phyloP scores from a whole-genome alignment of 2,329 filamentous ascomycete species.

The Paramyrothecium sp. region DNA sequence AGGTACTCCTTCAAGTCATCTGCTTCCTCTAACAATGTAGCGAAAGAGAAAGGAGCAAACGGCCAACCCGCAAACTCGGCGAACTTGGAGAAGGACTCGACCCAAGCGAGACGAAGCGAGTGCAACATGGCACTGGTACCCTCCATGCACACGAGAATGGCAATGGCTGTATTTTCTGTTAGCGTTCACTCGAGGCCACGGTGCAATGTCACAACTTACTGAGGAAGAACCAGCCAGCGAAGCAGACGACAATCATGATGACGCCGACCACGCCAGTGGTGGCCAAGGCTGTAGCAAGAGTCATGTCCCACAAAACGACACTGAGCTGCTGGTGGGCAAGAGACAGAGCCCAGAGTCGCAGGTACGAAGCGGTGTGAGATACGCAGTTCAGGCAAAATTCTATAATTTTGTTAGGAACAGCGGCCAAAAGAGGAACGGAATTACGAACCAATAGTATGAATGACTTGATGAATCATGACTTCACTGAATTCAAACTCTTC shows the following conservation, averaged over 20 bases:
- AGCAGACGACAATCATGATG: conserved; percentile 77
- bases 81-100: conserved; percentile 97
- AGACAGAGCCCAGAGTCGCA: conserved; percentile 96
- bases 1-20: conserved; percentile 57
- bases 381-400: conserved; percentile 99
- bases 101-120: conserved; percentile 88
- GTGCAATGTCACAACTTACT: conserved; percentile 31
- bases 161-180: conserved; percentile 34
- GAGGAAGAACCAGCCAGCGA: conserved; percentile 90
- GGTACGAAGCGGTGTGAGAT: conserved; percentile 96
- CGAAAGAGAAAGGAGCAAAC: conserved; percentile 88
- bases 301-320: conserved; percentile 96
- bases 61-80: conserved; percentile 87
- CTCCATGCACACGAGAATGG: conserved; percentile 88
- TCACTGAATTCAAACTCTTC: conserved; percentile 98
- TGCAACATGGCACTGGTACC: conserved; percentile 96
- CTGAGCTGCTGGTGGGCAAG: conserved; percentile 97
- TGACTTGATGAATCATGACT: conserved; percentile 98
- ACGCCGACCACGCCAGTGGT: conserved; percentile 67
- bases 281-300: conserved; percentile 72
- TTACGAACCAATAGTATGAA: conserved; percentile 89
- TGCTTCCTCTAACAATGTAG: conserved; percentile 80
- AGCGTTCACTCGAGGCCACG: conserved; percentile 11
- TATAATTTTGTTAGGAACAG: conserved; percentile 33
- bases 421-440: background rate